Base-by-base conservation (phyloP, 257 asterid genomes). In the Handroanthus guayacan region DNA sequence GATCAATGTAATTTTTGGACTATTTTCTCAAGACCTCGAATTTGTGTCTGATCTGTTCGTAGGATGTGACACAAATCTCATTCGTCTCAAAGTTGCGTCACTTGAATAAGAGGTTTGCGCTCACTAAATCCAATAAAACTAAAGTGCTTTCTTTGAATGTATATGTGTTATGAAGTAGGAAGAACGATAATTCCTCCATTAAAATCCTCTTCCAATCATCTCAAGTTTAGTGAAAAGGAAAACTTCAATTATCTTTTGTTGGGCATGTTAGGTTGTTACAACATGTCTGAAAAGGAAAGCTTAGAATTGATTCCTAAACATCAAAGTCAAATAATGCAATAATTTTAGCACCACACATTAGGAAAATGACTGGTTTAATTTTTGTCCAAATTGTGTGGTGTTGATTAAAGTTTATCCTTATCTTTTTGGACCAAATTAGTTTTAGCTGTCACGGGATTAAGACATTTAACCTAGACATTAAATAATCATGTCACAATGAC, bases 391-490 rank as follows among this genome's bases (percentile, higher is more conserved):
- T n/a, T 69, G 34, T 54, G 75, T 75, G 78, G 74, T 80, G 56
- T 34, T 31, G 63, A 41, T 41, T 41, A 41, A 52, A 20, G 67
- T 55, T 75, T 75, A 80, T 75, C 83, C 52, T 56, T n/a, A 9
- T 16, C 11, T 16, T 8, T 14, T 48, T 63, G 73, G 64, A 57
- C 69, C 62, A 63, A 71, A 70, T 34, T 50, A 25, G 39, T 65
- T 18, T 25, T 13, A 50, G 51, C 39, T 18, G 45, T 44, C 20
- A 8, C 45, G 51, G 14, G 77, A 75, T 70, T 75, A 75, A 45
- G 81, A 80, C 68, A 71, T 17, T 63, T 39, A 54, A 75, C 78
- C 71, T 4, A 25, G 17, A 73, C 51, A 51, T 45, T 73, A 43
- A 48, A 62, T 36, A 16, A 73, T 13, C 58, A 38, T n/a, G 75